phyloP scores from a whole-genome alignment of 345 rosid genomes.

The Garcia nutans region DNA sequence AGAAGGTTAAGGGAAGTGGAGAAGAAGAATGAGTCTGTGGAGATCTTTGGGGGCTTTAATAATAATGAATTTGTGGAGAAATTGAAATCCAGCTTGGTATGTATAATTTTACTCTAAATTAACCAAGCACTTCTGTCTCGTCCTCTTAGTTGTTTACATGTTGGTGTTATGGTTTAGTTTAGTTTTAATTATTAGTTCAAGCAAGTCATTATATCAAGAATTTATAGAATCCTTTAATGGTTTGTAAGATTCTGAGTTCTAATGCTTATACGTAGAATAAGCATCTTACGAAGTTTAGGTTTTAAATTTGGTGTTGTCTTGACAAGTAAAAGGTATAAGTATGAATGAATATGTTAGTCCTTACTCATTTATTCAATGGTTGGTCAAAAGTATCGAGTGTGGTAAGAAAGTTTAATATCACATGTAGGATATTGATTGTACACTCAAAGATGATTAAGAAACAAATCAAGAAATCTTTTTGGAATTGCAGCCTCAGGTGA shows the following conservation, averaged over 20 bases:
- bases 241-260: no score
- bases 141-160: neutral
- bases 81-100: constrained; percentile 84
- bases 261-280: neutral
- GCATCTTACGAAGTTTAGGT: neutral
- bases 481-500: neutral
- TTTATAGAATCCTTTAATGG: no score
- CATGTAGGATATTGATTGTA: neutral
- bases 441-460: neutral
- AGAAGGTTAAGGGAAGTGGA: constrained; percentile 74
- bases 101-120: constrained; percentile 9
- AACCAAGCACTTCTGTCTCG: neutral
- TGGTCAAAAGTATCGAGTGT: no score
- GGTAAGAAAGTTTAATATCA: neutral
- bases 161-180: neutral
- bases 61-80: constrained; percentile 76
- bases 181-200: neutral
- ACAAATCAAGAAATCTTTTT: neutral
- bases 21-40: constrained; percentile 58
- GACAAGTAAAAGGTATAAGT: neutral
- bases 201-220: no score
- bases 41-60: constrained; percentile 67
- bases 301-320: neutral
- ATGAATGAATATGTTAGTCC: neutral
- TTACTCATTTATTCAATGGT: neutral